Conservation (phyloP, 2,329 filamentous ascomycete genomes). For the Blastomyces percursus region DNA sequence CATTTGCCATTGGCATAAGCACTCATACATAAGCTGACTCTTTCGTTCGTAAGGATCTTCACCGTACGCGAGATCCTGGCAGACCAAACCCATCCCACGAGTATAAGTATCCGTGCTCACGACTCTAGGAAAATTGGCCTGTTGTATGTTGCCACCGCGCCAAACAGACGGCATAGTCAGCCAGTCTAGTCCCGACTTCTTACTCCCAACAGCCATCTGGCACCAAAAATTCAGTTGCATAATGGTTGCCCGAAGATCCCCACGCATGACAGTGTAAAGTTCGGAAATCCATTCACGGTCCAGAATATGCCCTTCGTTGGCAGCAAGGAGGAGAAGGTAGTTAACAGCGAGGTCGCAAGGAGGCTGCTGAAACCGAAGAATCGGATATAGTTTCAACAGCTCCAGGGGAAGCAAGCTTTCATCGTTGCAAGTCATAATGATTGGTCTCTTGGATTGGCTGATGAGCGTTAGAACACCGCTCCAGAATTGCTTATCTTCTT, state of each 20-base stretch:
- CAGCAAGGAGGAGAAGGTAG: conserved; percentile 69
- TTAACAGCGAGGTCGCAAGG: conserved; percentile 61
- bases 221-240: conserved; percentile 92
- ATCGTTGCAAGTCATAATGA: conserved; percentile 91
- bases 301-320: conserved; percentile 78
- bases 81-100: conserved; percentile 64
- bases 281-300: conserved; percentile 53
- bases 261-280: conserved; percentile 57
- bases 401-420: conserved; percentile 69
- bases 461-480: conserved; percentile 66
- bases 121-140: conserved; percentile 61
- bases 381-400: conserved; percentile 67
- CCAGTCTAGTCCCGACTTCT: conserved; percentile 83
- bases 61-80: conserved; percentile 46
- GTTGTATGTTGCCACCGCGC: conserved; percentile 55
- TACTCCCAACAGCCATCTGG: conserved; percentile 84
- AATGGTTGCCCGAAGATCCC: conserved; percentile 70
- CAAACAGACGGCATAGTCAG: conserved; percentile 67
- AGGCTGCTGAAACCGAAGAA: conserved; percentile 63
- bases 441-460: conserved; percentile 73
- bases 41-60: conserved; percentile 39
- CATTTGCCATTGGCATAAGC: conserved; percentile 57
- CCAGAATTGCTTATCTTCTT: conserved; percentile 96
- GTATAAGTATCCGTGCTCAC: conserved; percentile 71
- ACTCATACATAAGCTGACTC: conserved; percentile 53